A percentile compares a stretch with the other conserved stretches of the same genome.
Evolutionary conservation across 73 alveolate species (phyloP).

Genomic region (Tetrahymena malaccensis): DNA sequence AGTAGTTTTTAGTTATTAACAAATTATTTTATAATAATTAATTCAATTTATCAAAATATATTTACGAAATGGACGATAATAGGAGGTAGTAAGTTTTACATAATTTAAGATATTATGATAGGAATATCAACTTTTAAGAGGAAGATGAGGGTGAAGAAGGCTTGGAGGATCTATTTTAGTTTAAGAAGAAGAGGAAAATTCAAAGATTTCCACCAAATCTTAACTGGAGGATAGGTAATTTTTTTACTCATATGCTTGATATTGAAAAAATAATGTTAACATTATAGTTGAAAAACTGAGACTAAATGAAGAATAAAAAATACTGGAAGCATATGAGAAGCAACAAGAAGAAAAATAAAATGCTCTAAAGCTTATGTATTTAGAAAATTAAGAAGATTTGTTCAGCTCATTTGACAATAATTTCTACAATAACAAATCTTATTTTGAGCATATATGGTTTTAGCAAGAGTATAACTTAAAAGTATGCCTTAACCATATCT

Average conservation of each 20-base stretch:
- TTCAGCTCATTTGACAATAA: neutral
- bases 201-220: neutral
- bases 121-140: neutral
- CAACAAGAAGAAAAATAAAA: neutral
- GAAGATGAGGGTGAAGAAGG: neutral
- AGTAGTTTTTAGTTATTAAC: too few relatives aligned
- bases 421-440: neutral
- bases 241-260: neutral
- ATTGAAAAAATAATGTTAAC: too few relatives aligned
- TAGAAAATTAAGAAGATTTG: neutral
- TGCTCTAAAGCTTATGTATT: neutral
- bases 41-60: neutral
- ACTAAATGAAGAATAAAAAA: neutral
- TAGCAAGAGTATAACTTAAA: neutral
- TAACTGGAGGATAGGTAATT: neutral
- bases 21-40: too few relatives aligned
- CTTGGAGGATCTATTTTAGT: neutral
- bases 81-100: neutral
- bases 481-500: neutral
- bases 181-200: neutral
- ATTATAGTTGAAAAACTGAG: neutral
- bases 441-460: neutral
- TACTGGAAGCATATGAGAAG: neutral
- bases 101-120: neutral
- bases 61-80: neutral